These are phyloP conservation scores for Scleroderma citrinum DNA, from an alignment of 768 basidiomycete genomes.

Conservation along the genomic window DNA sequence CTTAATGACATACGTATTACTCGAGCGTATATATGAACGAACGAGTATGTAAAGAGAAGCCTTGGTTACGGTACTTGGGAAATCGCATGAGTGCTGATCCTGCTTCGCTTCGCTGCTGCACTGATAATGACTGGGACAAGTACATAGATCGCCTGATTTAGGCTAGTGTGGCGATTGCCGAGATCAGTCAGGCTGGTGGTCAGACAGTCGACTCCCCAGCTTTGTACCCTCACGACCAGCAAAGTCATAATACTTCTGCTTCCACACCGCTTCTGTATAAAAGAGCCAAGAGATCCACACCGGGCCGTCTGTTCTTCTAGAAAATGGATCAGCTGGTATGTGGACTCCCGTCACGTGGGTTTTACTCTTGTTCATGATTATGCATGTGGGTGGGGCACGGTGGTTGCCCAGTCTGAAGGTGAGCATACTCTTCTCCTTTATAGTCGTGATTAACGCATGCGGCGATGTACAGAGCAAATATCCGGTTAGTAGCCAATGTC, in stretches of 20 bases:
- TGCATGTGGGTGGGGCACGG: too few relatives aligned
- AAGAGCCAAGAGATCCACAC: not conserved
- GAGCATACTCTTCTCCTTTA: constrained; percentile 14
- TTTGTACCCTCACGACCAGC: constrained; percentile 8
- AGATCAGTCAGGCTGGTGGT: constrained; percentile 15
- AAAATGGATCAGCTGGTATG: constrained; percentile 54
- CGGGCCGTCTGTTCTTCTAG: constrained; percentile 10
- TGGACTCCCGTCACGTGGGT: constrained; percentile 4
- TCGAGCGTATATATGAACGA: not conserved
- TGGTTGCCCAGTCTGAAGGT: constrained; percentile 50
- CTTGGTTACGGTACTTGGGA: not conserved
- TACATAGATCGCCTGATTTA: constrained; percentile 15
- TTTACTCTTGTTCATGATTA: constrained; percentile 11
- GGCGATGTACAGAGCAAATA: constrained; percentile 68
- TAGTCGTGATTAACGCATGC: not conserved
- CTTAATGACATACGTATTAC: constrained; percentile 6
- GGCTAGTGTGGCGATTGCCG: constrained; percentile 28
- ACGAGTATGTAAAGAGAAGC: not conserved
- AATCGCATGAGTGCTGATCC: not conserved
- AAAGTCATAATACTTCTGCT: constrained; percentile 2
- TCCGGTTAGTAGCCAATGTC: constrained; percentile 48
- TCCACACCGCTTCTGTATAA: constrained; percentile 1
- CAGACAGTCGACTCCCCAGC: constrained; percentile 4
- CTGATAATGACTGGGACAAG: not conserved
- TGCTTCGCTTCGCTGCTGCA: not conserved